Percentiles rank a stretch among this genome's conserved stretches.
Evolutionary conservation across 164 flowering plant genomes (phyloP).

Genomic region (Echeveria elegans): DNA sequence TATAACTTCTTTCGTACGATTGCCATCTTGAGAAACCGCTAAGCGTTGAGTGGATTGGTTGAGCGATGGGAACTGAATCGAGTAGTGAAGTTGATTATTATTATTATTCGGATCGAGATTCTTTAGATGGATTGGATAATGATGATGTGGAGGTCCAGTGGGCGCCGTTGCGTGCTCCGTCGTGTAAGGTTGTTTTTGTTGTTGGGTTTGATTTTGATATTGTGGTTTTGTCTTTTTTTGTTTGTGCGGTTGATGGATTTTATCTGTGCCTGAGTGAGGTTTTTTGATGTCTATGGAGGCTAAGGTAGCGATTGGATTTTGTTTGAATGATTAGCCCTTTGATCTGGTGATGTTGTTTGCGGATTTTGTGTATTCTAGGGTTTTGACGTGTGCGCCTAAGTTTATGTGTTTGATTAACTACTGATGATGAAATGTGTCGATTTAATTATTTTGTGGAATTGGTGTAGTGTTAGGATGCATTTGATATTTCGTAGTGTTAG

Average conservation of each 20-base stretch:
- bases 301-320: background rate
- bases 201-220: background rate
- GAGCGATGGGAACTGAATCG: constrained; percentile 30
- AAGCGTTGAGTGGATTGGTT: background rate
- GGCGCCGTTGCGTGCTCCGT: constrained; percentile 14
- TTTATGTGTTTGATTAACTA: background rate
- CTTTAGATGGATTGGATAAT: constrained; percentile 43
- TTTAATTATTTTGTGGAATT: too few species aligned
- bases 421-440: background rate
- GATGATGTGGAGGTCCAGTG: constrained; percentile 33
- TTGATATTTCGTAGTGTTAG: background rate
- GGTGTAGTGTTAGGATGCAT: background rate
- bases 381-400: background rate
- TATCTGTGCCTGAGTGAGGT: too few species aligned
- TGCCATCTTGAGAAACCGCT: background rate
- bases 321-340: background rate
- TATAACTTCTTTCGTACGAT: background rate
- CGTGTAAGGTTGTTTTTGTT: constrained; percentile 1
- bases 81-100: constrained; percentile 39
- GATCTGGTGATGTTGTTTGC: background rate
- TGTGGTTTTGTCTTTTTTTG: background rate
- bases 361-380: constrained; percentile 2
- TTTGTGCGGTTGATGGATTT: background rate
- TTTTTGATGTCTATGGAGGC: too few species aligned
- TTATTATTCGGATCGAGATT: constrained; percentile 46